Conservation (phyloP, 2,329 filamentous ascomycete genomes). For the Phyllosticta citribraziliensis region DNA sequence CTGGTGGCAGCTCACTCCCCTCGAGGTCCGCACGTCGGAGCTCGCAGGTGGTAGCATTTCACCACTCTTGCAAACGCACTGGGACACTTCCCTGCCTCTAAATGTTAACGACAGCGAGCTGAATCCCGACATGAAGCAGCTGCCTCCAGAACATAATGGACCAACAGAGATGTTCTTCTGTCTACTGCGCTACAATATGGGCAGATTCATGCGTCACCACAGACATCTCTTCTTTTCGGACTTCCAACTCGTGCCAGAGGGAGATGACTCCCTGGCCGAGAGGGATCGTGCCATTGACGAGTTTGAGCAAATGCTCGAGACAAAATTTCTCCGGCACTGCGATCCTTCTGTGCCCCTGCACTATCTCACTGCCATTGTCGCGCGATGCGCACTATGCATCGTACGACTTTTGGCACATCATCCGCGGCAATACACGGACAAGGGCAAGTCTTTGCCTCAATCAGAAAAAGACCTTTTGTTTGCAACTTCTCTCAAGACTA, state of each 20-base stretch:
- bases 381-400: conserved; percentile 32
- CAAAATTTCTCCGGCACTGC: conserved; percentile 30
- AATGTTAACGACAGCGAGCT: conserved; percentile 46
- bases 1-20: conserved; percentile 54
- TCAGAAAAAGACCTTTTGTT: conserved; percentile 32
- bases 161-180: conserved; percentile 42
- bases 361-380: conserved; percentile 36
- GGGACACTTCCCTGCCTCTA: conserved; percentile 40
- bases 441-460: conserved; percentile 19
- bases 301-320: conserved; percentile 32
- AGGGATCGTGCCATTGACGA: conserved; percentile 29
- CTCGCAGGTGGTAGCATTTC: conserved; percentile 43
- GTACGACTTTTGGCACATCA: conserved; percentile 39
- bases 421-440: conserved; percentile 27
- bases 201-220: conserved; percentile 26
- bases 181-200: conserved; percentile 33
- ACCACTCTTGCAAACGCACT: conserved; percentile 18
- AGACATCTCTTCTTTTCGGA: conserved; percentile 16
- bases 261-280: conserved; percentile 13
- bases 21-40: conserved; percentile 48
- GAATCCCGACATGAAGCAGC: conserved; percentile 33
- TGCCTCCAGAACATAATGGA: conserved; percentile 31
- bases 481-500: conserved; percentile 29
- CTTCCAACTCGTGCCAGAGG: conserved; percentile 18
- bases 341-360: conserved; percentile 31